Evolutionary conservation across 2,329 filamentous ascomycete species (phyloP).

Genomic region (Aschersonia sp.): DNA sequence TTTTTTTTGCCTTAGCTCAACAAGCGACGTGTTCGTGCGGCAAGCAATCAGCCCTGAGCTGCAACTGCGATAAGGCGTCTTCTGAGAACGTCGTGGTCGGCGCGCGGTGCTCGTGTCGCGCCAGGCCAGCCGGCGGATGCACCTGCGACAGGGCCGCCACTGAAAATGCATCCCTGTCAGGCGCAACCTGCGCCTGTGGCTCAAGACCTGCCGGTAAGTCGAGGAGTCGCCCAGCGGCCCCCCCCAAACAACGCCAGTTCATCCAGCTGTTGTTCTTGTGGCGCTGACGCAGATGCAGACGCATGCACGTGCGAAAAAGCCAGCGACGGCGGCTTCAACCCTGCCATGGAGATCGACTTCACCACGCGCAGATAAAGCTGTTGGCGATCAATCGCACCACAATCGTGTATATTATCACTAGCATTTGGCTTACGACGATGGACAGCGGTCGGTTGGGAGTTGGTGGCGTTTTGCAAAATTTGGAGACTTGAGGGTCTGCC

Average conservation of each 20-base stretch:
- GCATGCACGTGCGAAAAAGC: conserved; percentile 77
- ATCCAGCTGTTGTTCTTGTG: background rate
- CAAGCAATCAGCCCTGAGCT: conserved; percentile 72
- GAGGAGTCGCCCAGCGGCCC: background rate
- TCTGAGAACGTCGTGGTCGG: conserved; percentile 62
- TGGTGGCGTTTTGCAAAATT: background rate
- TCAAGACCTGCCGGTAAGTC: conserved; percentile 53
- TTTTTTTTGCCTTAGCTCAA: conserved; percentile 28
- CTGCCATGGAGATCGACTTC: conserved; percentile 68
- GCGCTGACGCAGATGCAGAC: conserved; percentile 17
- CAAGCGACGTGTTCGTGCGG: conserved; percentile 77
- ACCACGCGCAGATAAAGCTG: conserved; percentile 46
- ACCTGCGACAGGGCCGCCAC: conserved; percentile 59
- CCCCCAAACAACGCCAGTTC: background rate
- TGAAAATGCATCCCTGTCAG: conserved; percentile 52
- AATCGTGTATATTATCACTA: background rate
- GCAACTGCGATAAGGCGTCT: conserved; percentile 64
- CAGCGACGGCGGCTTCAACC: conserved; percentile 43
- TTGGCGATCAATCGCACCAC: background rate
- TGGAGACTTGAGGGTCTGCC: background rate
- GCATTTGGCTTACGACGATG: background rate
- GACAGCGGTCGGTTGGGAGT: background rate
- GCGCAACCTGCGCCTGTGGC: conserved; percentile 62
- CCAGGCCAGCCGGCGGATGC: conserved; percentile 65
- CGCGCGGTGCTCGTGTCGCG: conserved; percentile 70